Evolutionary conservation across 495 filamentous ascomycete species (phyloP).

Genomic region (Coniosporium apollinis): DNA sequence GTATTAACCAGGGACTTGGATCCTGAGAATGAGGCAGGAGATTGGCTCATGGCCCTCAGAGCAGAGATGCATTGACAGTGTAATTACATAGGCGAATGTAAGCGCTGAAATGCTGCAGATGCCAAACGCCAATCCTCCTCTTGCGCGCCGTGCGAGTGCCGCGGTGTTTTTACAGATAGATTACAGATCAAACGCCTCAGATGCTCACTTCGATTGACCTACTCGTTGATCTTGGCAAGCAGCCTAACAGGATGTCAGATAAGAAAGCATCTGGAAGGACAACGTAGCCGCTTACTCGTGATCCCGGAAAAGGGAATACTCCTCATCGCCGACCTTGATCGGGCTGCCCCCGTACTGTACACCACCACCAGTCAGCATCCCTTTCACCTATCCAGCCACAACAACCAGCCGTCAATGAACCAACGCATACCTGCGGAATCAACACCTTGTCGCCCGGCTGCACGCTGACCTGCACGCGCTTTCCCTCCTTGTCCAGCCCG

Average conservation of each 20-base stretch:
- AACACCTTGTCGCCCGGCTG: constrained; percentile 75
- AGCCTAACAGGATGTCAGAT: constrained; percentile 17
- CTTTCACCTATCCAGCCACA: too few relatives aligned
- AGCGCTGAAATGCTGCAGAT: constrained; percentile 4
- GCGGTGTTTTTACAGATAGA: neutral
- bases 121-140: neutral
- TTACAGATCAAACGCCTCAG: neutral
- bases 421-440: constrained; percentile 73
- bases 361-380: constrained; percentile 1
- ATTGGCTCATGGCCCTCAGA: too few relatives aligned
- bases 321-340: constrained; percentile 93
- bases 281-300: constrained; percentile 54
- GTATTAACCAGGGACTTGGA: too few relatives aligned
- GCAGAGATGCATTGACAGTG: constrained; percentile 4
- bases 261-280: neutral
- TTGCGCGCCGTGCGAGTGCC: neutral
- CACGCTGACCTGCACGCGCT: constrained; percentile 70
- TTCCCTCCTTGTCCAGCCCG: constrained; percentile 67
- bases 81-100: constrained; percentile 3
- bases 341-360: constrained; percentile 82
- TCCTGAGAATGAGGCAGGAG: too few relatives aligned
- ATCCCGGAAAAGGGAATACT: constrained; percentile 90
- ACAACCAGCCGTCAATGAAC: constrained; percentile 2
- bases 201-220: constrained; percentile 13
- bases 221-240: constrained; percentile 34